Percentiles rank a stretch among this genome's conserved stretches.
Conservation (phyloP, 2,329 filamentous ascomycete species). For the Boeremia exigua region DNA sequence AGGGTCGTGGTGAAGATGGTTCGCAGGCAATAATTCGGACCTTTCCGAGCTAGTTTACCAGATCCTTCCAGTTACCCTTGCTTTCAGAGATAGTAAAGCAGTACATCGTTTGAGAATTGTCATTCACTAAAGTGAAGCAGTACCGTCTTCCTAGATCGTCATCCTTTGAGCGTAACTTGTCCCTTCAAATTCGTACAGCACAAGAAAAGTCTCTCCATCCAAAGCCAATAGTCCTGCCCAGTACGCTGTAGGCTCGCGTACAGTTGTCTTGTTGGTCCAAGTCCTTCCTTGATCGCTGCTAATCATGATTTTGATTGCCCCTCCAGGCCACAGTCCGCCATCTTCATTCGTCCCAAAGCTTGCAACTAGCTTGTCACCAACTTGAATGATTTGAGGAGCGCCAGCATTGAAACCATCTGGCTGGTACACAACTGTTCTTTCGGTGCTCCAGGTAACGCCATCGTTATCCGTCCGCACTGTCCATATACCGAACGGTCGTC, state of each 20-base stretch:
- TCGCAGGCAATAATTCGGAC: no score
- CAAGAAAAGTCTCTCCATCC: conserved; percentile 35
- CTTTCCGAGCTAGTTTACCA: no score
- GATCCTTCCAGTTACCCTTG: no score
- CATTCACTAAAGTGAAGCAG: no score
- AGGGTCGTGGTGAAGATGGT: no score
- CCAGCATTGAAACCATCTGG: conserved; percentile 46
- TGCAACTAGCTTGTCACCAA: conserved; percentile 51
- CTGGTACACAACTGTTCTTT: conserved; percentile 48
- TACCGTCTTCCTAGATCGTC: neutral
- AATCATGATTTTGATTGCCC: conserved; percentile 31
- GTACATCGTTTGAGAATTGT: no score
- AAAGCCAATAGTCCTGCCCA: conserved; percentile 42
- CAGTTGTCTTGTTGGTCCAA: conserved; percentile 41
- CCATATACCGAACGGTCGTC: conserved; percentile 45
- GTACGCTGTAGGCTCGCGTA: conserved; percentile 29
- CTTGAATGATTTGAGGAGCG: conserved; percentile 53
- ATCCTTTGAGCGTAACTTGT: conserved; percentile 37
- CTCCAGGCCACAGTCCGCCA: conserved; percentile 26
- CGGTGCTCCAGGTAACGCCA: conserved; percentile 49
- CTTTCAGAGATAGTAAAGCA: no score
- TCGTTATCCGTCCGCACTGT: conserved; percentile 51
- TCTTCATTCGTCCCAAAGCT: conserved; percentile 58
- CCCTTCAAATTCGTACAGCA: conserved; percentile 31
- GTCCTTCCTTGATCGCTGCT: conserved; percentile 34